These are phyloP conservation scores for Fusarium anthophilum DNA, from an alignment of 2,329 filamentous ascomycete genomes.

Conservation along the genomic window DNA sequence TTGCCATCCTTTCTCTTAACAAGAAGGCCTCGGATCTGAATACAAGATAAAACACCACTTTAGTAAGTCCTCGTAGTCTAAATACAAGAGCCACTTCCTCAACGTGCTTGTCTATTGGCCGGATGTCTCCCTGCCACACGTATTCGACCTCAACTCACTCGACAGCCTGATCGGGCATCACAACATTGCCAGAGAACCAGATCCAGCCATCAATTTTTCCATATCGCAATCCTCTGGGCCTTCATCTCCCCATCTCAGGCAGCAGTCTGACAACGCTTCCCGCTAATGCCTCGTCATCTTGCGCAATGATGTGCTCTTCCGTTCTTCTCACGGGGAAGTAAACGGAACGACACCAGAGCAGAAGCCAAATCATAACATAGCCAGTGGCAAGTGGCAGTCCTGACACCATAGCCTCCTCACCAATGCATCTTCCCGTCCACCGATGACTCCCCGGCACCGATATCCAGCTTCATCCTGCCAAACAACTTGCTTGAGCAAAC, in stretches of 20 bases:
- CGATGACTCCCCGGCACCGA: neutral
- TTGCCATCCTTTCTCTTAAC: neutral
- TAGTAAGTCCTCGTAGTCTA: neutral
- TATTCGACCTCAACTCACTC: neutral
- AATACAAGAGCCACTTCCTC: neutral
- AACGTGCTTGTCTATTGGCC: neutral
- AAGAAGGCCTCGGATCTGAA: neutral
- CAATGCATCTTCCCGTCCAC: neutral
- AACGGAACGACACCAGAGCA: neutral
- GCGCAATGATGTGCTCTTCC: neutral
- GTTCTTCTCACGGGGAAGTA: neutral
- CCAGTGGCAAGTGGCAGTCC: neutral
- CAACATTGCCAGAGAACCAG: neutral
- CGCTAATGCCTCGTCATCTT: neutral
- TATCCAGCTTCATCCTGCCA: neutral
- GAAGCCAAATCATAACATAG: neutral
- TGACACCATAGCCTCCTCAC: neutral
- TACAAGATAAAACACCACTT: neutral
- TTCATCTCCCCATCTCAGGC: too few relatives aligned
- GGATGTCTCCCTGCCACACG: neutral
- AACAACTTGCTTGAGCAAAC: neutral
- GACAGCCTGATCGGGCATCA: neutral
- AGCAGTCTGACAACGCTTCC: neutral
- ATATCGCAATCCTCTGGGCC: accelerated
- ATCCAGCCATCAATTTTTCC: too few relatives aligned